Conservation (phyloP, 371 early-diverging fungal genomes). For the Mortierella sp. region DNA sequence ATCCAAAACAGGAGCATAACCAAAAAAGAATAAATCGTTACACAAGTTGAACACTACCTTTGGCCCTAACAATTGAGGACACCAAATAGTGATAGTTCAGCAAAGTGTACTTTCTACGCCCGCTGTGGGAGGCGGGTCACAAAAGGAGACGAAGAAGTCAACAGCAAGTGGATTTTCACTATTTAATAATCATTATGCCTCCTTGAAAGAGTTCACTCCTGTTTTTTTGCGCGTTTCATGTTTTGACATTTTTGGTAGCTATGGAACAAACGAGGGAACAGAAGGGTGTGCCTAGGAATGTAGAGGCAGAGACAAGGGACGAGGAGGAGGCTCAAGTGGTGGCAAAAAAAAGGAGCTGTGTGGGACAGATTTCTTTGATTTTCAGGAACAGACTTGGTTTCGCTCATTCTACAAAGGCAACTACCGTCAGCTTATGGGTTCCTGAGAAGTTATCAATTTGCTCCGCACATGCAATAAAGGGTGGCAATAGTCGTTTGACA, state of each 20-base stretch:
- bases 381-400: too few relatives aligned
- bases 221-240: neutral
- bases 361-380: too few relatives aligned
- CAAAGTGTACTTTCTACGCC: neutral
- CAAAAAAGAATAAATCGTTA: slow-evolving; percentile 6
- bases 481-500: too few relatives aligned
- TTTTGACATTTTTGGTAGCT: neutral
- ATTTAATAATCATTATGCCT: neutral
- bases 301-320: too few relatives aligned
- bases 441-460: too few relatives aligned
- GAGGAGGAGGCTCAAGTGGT: too few relatives aligned
- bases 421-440: too few relatives aligned
- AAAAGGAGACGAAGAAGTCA: neutral
- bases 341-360: too few relatives aligned
- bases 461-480: too few relatives aligned
- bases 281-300: too few relatives aligned
- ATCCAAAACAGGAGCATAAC: neutral
- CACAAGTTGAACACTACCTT: neutral
- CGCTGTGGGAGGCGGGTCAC: neutral
- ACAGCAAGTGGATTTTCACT: neutral
- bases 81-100: neutral
- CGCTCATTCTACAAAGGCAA: too few relatives aligned
- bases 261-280: neutral
- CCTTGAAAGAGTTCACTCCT: neutral
- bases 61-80: too few relatives aligned